Evolutionary conservation across 495 filamentous ascomycete genomes (phyloP), one percentile per base, ranked within the genome.

Genomic region (Thermochaetoides thermophila): DNA sequence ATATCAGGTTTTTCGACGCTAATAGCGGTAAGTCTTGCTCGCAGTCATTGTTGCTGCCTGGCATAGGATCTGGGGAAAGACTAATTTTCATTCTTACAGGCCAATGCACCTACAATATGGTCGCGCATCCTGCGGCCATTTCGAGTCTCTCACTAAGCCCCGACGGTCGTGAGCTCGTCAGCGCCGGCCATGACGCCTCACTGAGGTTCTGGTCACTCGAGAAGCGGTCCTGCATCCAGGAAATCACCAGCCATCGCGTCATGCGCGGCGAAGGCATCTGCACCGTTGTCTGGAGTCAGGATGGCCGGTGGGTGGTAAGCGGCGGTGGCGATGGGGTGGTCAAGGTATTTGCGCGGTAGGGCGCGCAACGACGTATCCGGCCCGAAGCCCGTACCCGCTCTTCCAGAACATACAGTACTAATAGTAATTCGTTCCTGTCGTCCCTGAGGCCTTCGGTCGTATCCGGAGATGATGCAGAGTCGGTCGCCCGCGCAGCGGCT

Each of bases 61-160:
- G n/a, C n/a, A n/a, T n/a, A n/a, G n/a, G n/a, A n/a, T n/a, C n/a
- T n/a, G n/a, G n/a, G n/a, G n/a, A n/a, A n/a, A 33, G 31, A 39
- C 61, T 64, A 52, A 72, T 26, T 14, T 23, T 34, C 3, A 4
- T 19, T n/a, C 19, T 13, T 8, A 8, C 45, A 97, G 89, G 89
- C 41, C 91, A 96, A 89, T 94, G 85, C 62, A 94, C 91, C 11
- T 97, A 96, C 56, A 86, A 76, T 43, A 96, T 97, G 89, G 74
- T 95, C 35, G 89, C 89, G 2, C 89, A 97, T 50, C 83, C 87
- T 2, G 77, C 84, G 3, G 74, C 89, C 24, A 94, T 96, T 45
- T 85, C 89, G 10, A 73, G 81, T 9, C 72, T 97, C 11, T 85
- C 81, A 0, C 70, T 97, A 18, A 89, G 81, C 38, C 87, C 89